Percentiles rank a stretch among this genome's conserved stretches.
phyloP scores from a whole-genome alignment of 2,329 filamentous ascomycete genomes.

The Hymenoscyphus scutula region DNA sequence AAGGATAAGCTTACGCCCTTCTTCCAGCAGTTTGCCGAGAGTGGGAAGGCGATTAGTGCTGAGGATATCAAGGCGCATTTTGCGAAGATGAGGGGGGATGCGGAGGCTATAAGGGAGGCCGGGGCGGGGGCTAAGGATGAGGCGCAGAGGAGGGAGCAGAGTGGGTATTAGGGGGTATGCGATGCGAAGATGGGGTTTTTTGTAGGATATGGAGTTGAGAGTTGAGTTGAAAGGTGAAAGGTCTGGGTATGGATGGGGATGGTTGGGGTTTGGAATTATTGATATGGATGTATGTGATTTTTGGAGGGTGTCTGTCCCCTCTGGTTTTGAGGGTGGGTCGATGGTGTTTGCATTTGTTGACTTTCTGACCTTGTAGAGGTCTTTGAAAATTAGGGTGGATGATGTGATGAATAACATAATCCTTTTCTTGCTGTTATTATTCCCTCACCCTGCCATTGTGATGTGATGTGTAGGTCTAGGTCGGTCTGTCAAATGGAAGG shows the following conservation, averaged over 20 bases:
- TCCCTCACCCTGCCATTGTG: no score
- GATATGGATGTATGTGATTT: neutral
- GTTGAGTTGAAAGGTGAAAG: no score
- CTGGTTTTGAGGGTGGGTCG: neutral
- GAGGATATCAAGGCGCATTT: conserved; percentile 98
- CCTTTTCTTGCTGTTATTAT: neutral
- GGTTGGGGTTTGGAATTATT: no score
- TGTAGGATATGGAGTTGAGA: conserved; percentile 16
- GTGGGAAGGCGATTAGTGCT: conserved; percentile 80
- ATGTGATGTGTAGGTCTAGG: no score
- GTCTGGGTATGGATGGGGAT: neutral
- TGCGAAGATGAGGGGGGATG: conserved; percentile 88
- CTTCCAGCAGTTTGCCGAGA: conserved; percentile 90
- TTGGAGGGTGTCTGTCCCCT: neutral
- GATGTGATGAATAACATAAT: neutral
- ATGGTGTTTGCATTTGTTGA: neutral
- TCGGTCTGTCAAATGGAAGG: no score
- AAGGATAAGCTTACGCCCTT: conserved; percentile 96
- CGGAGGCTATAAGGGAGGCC: conserved; percentile 45
- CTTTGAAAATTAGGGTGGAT: neutral
- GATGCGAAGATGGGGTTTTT: no score
- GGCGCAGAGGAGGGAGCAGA: conserved; percentile 43
- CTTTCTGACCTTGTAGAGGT: neutral
- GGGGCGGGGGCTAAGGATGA: conserved; percentile 33
- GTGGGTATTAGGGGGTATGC: conserved; percentile 38